Base-by-base conservation (phyloP, 2,329 filamentous ascomycete genomes). In the Neopestalotiopsis clavispora region DNA sequence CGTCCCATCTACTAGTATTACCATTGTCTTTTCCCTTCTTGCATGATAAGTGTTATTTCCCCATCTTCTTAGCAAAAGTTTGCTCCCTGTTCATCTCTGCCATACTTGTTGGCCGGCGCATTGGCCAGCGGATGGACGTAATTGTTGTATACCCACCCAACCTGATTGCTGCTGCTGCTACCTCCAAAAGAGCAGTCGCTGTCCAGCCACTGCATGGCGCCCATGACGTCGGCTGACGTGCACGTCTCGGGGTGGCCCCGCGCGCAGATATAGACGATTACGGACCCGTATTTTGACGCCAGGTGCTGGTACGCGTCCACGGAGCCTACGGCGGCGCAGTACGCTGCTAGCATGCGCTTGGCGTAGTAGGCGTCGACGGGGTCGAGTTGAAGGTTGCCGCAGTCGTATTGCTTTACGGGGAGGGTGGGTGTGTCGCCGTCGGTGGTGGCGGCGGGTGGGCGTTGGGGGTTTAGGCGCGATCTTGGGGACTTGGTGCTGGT, bases 131-230 rank as follows among this genome's bases (percentile, higher is more conserved):
- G 23, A 28, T 62, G n/a, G 4, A 62, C 7, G n/a, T 30, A 34
- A 38, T 62, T 42, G 14, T 62, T 62, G 30, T 38, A 62, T 7
- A 62, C 59, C 59, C 59, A 62, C 17, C 59, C 30, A 62, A 34
- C 17, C 32, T 62, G 6, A 10, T 7, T 7, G 13, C 17, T 14
- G 23, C 23, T 28, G 23, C 23, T 28, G 23, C 23, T 28, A 28
- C 23, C 23, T 28, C 23, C 23, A 28, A 28, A 28, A 60, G 1
- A 14, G 28, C 59, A 62, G 3, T 34, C 30, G 7, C 2, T 4
- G 30, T 62, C 23, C 23, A 62, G 10, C 4, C 17, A 62, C 7
- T 17, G 4, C 30, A 62, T 34, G 28, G 30, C 32, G 30, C 10
- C 10, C 20, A 20, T 9, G 13, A 62, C 10, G 14, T 62, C 34